A percentile compares a stretch with the other conserved stretches of the same genome.
phyloP scores from a whole-genome alignment of 2,329 filamentous ascomycete species.

The Hypoxylon sp. region DNA sequence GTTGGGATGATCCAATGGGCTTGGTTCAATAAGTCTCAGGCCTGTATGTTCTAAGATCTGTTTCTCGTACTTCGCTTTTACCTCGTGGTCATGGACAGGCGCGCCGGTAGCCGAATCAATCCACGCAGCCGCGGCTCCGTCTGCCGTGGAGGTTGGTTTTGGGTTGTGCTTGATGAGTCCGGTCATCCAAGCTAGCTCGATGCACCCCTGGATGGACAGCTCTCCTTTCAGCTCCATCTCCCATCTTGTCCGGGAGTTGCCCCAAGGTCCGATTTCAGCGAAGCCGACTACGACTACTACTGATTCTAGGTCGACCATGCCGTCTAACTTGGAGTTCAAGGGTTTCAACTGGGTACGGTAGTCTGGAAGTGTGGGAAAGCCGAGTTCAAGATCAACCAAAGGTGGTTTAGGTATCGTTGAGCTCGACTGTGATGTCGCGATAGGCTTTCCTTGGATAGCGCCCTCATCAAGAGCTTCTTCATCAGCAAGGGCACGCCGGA shows the following conservation, averaged over 20 bases:
- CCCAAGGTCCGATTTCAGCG: slow-evolving; percentile 69
- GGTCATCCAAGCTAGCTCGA: slow-evolving; percentile 83
- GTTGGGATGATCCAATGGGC: slow-evolving; percentile 45
- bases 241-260: slow-evolving; percentile 79
- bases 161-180: slow-evolving; percentile 77
- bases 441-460: slow-evolving; percentile 27
- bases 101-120: slow-evolving; percentile 49
- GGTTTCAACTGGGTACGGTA: slow-evolving; percentile 45
- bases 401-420: slow-evolving; percentile 58
- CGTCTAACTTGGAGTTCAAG: slow-evolving; percentile 48
- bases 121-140: slow-evolving; percentile 76
- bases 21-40: slow-evolving; percentile 54
- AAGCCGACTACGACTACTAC: slow-evolving; percentile 59
- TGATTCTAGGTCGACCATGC: slow-evolving; percentile 57
- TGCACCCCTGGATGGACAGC: slow-evolving; percentile 78
- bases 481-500: slow-evolving; percentile 36
- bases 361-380: slow-evolving; percentile 50
- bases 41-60: slow-evolving; percentile 55
- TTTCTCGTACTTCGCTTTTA: slow-evolving; percentile 52
- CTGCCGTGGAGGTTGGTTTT: slow-evolving; percentile 72
- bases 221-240: slow-evolving; percentile 79
- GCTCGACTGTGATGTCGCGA: slow-evolving; percentile 11
- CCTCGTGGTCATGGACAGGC: slow-evolving; percentile 52
- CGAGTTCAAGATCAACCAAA: slow-evolving; percentile 53
- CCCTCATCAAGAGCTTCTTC: slow-evolving; percentile 38